These are phyloP conservation scores for Pseudocercospora pini-densiflorae DNA, from an alignment of 2,329 filamentous ascomycete genomes.

Conservation along the genomic window DNA sequence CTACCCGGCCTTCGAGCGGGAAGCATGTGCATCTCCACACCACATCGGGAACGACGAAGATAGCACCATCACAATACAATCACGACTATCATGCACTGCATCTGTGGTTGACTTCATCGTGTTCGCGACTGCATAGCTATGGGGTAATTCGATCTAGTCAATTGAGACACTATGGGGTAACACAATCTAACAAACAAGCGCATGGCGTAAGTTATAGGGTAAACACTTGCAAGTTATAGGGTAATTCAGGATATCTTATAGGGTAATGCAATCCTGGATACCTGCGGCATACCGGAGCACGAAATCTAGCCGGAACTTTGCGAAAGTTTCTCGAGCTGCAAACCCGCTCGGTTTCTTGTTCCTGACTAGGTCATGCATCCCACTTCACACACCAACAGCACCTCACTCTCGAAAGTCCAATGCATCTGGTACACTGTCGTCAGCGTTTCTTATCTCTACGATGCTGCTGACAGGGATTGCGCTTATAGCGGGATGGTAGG, in stretches of 20 bases:
- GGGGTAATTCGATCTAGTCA: neutral
- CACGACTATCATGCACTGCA: neutral
- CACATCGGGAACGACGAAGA: neutral
- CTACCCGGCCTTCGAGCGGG: neutral
- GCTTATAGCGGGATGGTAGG: neutral
- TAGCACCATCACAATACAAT: neutral
- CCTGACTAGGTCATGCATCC: constrained; percentile 8
- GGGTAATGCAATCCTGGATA: constrained; percentile 7
- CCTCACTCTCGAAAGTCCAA: neutral
- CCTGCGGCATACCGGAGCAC: neutral
- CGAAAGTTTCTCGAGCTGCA: neutral
- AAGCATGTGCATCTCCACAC: neutral
- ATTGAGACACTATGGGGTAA: constrained; percentile 17
- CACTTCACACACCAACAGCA: neutral
- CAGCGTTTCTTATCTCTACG: neutral
- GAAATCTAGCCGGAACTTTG: constrained; percentile 7
- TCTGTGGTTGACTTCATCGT: neutral
- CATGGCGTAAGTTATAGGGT: constrained; percentile 9
- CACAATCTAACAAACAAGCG: constrained; percentile 8
- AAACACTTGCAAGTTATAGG: neutral
- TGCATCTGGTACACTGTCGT: neutral
- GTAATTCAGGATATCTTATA: constrained; percentile 6
- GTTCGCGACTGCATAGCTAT: constrained; percentile 7
- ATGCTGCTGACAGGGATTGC: neutral
- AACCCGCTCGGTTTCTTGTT: neutral